Conservation (phyloP, 805 yeast genomes). For the Ogataea wickerhamii region DNA sequence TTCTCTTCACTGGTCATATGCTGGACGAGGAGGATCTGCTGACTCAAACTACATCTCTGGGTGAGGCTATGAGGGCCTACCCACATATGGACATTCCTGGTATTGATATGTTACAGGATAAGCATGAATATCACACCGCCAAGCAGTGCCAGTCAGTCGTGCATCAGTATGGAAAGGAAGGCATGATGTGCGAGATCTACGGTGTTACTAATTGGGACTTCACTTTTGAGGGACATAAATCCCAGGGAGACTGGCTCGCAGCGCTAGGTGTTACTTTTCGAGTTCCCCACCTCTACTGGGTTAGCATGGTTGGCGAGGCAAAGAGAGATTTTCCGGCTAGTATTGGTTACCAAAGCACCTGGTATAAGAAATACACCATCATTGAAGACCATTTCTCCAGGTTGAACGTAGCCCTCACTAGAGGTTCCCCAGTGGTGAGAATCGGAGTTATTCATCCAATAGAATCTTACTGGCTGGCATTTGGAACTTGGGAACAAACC, state of each 20-base stretch:
- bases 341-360: conserved; percentile 12
- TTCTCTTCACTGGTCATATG: conserved; percentile 12
- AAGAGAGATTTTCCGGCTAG: conserved; percentile 13
- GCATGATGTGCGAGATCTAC: conserved; percentile 12
- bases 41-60: conserved; percentile 10
- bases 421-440: conserved; percentile 9
- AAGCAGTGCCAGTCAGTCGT: conserved; percentile 13
- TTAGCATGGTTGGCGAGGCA: conserved; percentile 12
- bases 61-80: conserved; percentile 15
- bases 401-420: conserved; percentile 7
- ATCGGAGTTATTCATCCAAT: conserved; percentile 14
- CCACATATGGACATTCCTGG: conserved; percentile 10
- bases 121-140: conserved; percentile 15
- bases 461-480: conserved; percentile 12
- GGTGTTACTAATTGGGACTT: conserved; percentile 14
- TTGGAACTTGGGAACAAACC: conserved; percentile 11
- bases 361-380: conserved; percentile 8
- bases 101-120: conserved; percentile 14
- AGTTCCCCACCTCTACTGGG: conserved; percentile 12
- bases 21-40: conserved; percentile 12
- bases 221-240: conserved; percentile 13
- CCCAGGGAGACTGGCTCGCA: conserved; percentile 15
- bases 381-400: conserved; percentile 11
- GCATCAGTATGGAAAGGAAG: conserved; percentile 10
- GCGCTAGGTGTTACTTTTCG: conserved; percentile 12